Base-by-base conservation (phyloP, 75 land plant species). In the Ceratopteris richardii region DNA sequence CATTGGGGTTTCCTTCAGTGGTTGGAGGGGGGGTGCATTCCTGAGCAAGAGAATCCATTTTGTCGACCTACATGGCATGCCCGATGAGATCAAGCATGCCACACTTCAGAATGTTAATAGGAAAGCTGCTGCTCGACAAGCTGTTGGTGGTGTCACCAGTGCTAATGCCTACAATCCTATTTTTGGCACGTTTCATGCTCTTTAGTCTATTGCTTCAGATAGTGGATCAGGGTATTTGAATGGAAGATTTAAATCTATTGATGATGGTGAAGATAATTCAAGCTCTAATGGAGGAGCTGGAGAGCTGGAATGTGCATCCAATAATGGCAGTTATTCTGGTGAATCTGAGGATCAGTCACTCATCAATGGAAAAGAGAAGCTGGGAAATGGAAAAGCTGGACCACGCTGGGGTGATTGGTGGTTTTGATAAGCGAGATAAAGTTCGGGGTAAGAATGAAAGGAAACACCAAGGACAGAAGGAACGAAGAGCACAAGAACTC, bases 391-490 rank as follows among this genome's bases (percentile, higher is more conserved):
- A n/a, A n/a, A n/a, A n/a, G n/a, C n/a, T n/a, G n/a, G n/a, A n/a
- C n/a, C n/a, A n/a, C n/a, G n/a, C 50, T 30, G 95, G 90, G 14
- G 30, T 56, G 43, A 44, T 61, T 3, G 66, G 73, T 59, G 88
- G 82, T 46, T 67, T 54, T 71, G 95, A 89, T 31, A 90, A 83
- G 53, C 41, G 84, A 31, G 96, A 90, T 17, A 90, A 86, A 61
- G 76, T 78, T n/a, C 78, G 96, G 9, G 77, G 75, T 2, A 90
- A 87, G 62, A 90, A 90, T 73, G 96, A 90, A 72, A 72, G 60
- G 75, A 90, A 90, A 66, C 96, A 90, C 60, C 92, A 87, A 66
- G 77, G 92, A 17, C 96, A 90, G 72, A 90, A 73, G 74, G 96
- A 90, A 73, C 73, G 72, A 56, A 70, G 90, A 19, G 87, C 96